Evolutionary conservation across 768 basidiomycete genomes (phyloP).

Genomic region (Lactarius deliciosus): DNA sequence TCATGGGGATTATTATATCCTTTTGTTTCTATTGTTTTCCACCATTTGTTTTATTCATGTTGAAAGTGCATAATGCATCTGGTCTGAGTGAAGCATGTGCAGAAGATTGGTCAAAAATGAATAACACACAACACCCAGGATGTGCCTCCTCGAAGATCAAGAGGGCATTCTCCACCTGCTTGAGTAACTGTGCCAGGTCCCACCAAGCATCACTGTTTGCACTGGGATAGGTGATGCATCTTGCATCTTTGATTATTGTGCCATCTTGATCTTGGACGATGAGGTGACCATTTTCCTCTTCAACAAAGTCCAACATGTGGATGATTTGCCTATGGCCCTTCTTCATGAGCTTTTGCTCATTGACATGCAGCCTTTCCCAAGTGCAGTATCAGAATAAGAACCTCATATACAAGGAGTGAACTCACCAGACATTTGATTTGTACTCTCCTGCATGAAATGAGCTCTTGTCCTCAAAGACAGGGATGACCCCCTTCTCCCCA

Average conservation of each 20-base stretch:
- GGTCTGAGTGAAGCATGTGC: neutral
- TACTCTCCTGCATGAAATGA: conserved; percentile 2
- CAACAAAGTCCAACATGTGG: neutral
- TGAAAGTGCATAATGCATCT: neutral
- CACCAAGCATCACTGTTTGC: neutral
- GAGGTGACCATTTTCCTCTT: neutral
- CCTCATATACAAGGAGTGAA: neutral
- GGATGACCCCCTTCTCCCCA: neutral
- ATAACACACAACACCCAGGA: neutral
- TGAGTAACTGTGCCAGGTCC: neutral
- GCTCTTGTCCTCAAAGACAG: neutral
- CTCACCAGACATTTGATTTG: neutral
- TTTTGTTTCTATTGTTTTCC: neutral
- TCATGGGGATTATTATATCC: neutral
- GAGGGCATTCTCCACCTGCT: neutral
- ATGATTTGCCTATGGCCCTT: neutral
- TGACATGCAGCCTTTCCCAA: too few species aligned
- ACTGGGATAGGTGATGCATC: neutral
- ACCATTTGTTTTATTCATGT: neutral
- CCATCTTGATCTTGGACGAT: neutral
- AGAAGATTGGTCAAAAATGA: conserved; percentile 8
- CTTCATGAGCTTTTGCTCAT: neutral
- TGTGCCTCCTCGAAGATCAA: neutral
- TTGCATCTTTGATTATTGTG: neutral
- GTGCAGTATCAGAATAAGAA: neutral